Conservation (phyloP, 768 basidiomycete genomes). For the Naganishia kalamii region DNA sequence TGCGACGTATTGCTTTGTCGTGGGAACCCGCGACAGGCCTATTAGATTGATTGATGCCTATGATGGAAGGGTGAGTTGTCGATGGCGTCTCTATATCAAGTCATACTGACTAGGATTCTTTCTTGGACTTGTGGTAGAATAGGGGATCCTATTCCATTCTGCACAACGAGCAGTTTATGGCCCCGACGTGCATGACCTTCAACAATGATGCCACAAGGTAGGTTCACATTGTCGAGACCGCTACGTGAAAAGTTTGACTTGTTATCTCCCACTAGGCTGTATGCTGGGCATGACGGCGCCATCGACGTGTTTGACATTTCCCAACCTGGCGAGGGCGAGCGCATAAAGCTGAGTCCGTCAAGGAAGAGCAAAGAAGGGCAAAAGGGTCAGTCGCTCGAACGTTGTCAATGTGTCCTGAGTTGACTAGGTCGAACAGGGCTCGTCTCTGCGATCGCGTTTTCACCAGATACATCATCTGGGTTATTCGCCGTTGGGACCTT, state of each 20-base stretch:
- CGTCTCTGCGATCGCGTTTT: constrained; percentile 75
- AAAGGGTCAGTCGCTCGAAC: constrained; percentile 60
- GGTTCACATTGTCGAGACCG: constrained; percentile 24
- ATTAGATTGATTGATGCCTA: constrained; percentile 75
- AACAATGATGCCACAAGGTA: constrained; percentile 64
- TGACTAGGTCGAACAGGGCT: constrained; percentile 56
- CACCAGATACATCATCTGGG: constrained; percentile 54
- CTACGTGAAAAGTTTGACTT: not conserved
- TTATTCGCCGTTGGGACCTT: constrained; percentile 73
- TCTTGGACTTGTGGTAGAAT: constrained; percentile 54
- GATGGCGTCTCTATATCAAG: not conserved
- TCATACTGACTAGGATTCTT: not conserved
- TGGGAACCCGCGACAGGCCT: constrained; percentile 76
- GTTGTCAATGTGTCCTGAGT: not conserved
- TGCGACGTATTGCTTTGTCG: constrained; percentile 71
- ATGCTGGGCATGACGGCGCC: constrained; percentile 78
- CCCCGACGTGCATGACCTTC: constrained; percentile 77
- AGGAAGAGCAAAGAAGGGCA: constrained; percentile 77
- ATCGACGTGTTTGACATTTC: constrained; percentile 78
- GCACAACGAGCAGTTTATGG: constrained; percentile 83
- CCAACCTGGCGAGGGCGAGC: constrained; percentile 62
- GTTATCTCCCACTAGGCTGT: constrained; percentile 56
- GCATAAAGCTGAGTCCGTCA: constrained; percentile 64
- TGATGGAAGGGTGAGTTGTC: constrained; percentile 58
- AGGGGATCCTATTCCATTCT: constrained; percentile 89